phyloP scores from a whole-genome alignment of 208 protist genomes.

The Leishmania mexicana region DNA sequence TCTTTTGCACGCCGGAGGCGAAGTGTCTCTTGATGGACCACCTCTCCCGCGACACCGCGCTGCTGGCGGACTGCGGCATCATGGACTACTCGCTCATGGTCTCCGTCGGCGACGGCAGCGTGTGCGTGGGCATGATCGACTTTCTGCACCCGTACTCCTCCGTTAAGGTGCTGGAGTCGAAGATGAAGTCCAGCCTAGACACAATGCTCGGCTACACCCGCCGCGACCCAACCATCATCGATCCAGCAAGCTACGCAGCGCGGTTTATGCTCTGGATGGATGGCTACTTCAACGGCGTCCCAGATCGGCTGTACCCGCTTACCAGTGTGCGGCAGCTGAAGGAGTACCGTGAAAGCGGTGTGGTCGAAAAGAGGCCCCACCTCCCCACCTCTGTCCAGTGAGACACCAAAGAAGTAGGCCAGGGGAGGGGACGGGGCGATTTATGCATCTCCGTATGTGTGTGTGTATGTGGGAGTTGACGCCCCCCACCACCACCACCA shows the following conservation, averaged over 20 bases:
- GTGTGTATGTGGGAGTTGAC: background rate
- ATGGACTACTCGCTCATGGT: constrained; percentile 89
- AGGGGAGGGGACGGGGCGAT: background rate
- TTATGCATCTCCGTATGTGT: background rate
- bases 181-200: constrained; percentile 83
- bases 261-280: constrained; percentile 76
- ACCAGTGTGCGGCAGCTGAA: constrained; percentile 16
- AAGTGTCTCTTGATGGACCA: constrained; percentile 60
- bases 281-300: constrained; percentile 79
- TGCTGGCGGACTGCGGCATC: constrained; percentile 53
- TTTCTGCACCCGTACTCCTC: constrained; percentile 86
- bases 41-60: constrained; percentile 54
- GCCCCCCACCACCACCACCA: background rate
- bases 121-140: constrained; percentile 75
- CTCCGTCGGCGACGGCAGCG: constrained; percentile 14
- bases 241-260: constrained; percentile 64
- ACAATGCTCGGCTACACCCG: constrained; percentile 62
- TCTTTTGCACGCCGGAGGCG: constrained; percentile 57
- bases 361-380: background rate
- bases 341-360: constrained; percentile 4
- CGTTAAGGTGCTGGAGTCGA: constrained; percentile 80
- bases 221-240: constrained; percentile 81
- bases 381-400: background rate
- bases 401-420: background rate
- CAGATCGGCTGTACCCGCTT: constrained; percentile 44